Evolutionary conservation across 208 protist genomes (phyloP), one percentile per base, ranked within the genome.

Genomic region (Wallacemonas sp.): DNA sequence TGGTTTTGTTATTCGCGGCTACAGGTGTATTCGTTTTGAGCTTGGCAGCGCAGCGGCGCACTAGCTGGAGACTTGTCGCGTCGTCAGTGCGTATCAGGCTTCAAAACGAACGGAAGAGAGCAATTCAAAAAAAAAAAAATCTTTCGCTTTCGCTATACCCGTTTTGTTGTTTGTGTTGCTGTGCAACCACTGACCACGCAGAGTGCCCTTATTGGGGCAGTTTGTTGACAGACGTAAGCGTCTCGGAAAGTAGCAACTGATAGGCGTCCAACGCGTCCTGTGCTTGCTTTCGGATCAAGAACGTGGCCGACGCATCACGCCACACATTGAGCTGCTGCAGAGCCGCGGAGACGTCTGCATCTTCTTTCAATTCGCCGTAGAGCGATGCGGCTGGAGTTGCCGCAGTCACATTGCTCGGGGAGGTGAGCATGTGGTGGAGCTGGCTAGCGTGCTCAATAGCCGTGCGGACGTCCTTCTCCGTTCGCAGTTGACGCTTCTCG

Each of bases 221-320:
- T 21, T 34, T 55, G 60, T 82, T 67, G 34, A 82, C 72, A 15
- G 75, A 70, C 11, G 81, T 90, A 0, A 95, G 68, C 2, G 86
- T 86, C 51, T 91, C 80, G 1, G 81, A 77, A 8, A 95, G 62
- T 2, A 95, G 60, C 2, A 89, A 8, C 19, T 88, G 72, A 63
- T 95, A 93, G 45, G 77, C 70, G 17, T 66, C 59, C 12, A 95
- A 62, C 41, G 78, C 84, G 17, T 90, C 82, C 39, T 82, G 69
- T 0, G 86, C 79, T 61, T 95, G 90, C 22, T 79, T 66, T 34
- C 78, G 55, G 30, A 90, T 69, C 0, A 95, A 64, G 26, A 86
- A 91, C 2, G 76, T 62, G 1, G 77, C 75, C 38, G 86, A 76
- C 17, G 77, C 61, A 28, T 80, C 65, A 12, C 73, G 61, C 90